A percentile compares a stretch with the other conserved stretches of the same genome.
Conservation (phyloP, 129 eudicot species). For the Ambrosia trifida region DNA sequence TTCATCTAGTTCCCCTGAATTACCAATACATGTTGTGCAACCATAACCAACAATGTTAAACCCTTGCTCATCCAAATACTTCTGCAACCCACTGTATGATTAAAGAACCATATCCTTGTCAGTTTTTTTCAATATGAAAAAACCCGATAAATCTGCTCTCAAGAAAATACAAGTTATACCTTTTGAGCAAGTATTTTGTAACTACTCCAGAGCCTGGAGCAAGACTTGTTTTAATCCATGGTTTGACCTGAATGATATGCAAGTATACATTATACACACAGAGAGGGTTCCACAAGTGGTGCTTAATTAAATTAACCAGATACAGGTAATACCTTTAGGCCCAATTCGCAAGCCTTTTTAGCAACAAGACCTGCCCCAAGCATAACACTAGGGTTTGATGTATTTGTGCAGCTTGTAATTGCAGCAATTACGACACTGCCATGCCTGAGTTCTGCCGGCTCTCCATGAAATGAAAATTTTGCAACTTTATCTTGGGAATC, state of each 20-base stretch:
- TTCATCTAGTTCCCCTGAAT: constrained; percentile 86
- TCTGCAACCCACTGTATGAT: constrained; percentile 68
- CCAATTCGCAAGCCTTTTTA: constrained; percentile 88
- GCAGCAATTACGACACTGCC: constrained; percentile 99
- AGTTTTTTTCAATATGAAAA: neutral
- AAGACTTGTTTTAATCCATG: constrained; percentile 87
- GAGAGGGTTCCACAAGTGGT: constrained; percentile 28
- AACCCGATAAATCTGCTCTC: neutral
- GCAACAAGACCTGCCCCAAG: constrained; percentile 99
- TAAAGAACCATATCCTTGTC: constrained; percentile 12
- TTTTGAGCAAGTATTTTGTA: constrained; percentile 70
- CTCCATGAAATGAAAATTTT: constrained; percentile 71
- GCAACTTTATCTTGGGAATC: constrained; percentile 80
- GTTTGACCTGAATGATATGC: constrained; percentile 62
- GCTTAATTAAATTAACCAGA: neutral
- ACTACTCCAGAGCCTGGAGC: constrained; percentile 97
- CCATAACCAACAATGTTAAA: constrained; percentile 89
- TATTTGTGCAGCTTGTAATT: constrained; percentile 95
- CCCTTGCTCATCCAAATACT: constrained; percentile 76
- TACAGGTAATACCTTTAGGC: constrained; percentile 62
- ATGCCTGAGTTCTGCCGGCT: constrained; percentile 86
- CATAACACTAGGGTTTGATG: constrained; percentile 99
- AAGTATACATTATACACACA: neutral
- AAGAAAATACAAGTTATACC: constrained; percentile 41
- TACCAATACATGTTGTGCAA: constrained; percentile 92